These are phyloP conservation scores for Melampsora americana DNA, from an alignment of 1,284 basidiomycete species.

Conservation along the genomic window DNA sequence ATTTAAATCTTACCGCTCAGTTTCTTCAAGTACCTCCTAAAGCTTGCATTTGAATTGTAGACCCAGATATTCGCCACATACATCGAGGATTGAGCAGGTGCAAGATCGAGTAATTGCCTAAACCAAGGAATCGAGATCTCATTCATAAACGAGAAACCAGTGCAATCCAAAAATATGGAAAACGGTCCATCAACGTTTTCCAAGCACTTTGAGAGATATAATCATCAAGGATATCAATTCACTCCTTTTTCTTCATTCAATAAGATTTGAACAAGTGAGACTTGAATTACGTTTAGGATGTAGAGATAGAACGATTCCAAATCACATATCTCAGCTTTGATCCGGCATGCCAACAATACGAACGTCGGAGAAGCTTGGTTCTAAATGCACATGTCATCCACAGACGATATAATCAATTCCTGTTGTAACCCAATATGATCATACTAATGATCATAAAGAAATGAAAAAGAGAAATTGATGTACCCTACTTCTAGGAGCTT, in stretches of 20 bases:
- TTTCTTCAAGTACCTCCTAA: constrained; percentile 44
- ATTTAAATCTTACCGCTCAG: constrained; percentile 16
- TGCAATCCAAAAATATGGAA: constrained; percentile 47
- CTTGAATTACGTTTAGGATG: constrained; percentile 27
- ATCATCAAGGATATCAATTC: constrained; percentile 3
- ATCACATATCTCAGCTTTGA: constrained; percentile 44
- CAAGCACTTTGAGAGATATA: constrained; percentile 54
- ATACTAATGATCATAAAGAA: constrained; percentile 18
- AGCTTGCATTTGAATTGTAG: constrained; percentile 42
- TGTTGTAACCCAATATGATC: background rate
- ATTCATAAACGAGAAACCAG: constrained; percentile 36
- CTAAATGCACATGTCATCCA: background rate
- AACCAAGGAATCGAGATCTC: constrained; percentile 43
- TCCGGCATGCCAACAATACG: constrained; percentile 19
- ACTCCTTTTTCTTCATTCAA: background rate
- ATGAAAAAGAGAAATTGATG: constrained; percentile 8
- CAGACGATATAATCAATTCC: background rate
- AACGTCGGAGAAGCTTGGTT: constrained; percentile 31
- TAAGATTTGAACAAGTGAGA: background rate
- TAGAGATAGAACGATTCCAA: constrained; percentile 42
- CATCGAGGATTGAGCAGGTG: constrained; percentile 24
- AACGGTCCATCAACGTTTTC: constrained; percentile 54
- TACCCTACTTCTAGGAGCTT: constrained; percentile 38
- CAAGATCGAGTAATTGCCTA: constrained; percentile 37
- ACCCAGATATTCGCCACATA: constrained; percentile 36